These are phyloP conservation scores for Parathielavia appendiculata DNA, from an alignment of 495 filamentous ascomycete genomes.

Conservation along the genomic window DNA sequence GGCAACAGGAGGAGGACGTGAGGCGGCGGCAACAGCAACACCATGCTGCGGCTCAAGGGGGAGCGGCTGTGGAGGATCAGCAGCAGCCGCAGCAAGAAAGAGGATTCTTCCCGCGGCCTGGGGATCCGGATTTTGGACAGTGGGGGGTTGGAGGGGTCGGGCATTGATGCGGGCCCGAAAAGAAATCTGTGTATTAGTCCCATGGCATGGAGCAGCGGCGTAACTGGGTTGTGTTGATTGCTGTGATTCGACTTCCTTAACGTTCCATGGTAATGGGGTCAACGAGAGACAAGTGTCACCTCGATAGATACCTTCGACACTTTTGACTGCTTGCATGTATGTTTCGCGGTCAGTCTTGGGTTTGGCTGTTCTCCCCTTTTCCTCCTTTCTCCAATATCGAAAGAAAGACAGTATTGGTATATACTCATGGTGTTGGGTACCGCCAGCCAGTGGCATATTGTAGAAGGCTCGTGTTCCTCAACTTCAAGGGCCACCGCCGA, in stretches of 20 bases:
- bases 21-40: conserved; percentile 31
- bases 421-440: too few species aligned
- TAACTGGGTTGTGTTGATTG: conserved; percentile 5
- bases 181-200: background rate
- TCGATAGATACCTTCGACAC: too few species aligned
- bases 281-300: too few species aligned
- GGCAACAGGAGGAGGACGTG: conserved; percentile 34
- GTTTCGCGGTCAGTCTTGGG: too few species aligned
- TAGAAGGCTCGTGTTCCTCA: too few species aligned
- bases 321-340: background rate
- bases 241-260: background rate
- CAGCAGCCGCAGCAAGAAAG: conserved; percentile 25
- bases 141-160: conserved; percentile 76
- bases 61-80: conserved; percentile 9
- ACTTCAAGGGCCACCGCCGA: too few species aligned
- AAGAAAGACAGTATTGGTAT: too few species aligned
- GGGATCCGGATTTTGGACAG: conserved; percentile 63
- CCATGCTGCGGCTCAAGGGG: conserved; percentile 15
- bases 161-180: conserved; percentile 46
- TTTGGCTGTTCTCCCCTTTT: too few species aligned
- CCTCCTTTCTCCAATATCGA: too few species aligned
- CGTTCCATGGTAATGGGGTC: background rate
- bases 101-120: conserved; percentile 67
- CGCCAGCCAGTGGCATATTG: too few species aligned
- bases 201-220: conserved; percentile 11